A percentile compares a stretch with the other conserved stretches of the same genome.
phyloP scores from a whole-genome alignment of 2,329 filamentous ascomycete species.

The Aspergillus clavatus region DNA sequence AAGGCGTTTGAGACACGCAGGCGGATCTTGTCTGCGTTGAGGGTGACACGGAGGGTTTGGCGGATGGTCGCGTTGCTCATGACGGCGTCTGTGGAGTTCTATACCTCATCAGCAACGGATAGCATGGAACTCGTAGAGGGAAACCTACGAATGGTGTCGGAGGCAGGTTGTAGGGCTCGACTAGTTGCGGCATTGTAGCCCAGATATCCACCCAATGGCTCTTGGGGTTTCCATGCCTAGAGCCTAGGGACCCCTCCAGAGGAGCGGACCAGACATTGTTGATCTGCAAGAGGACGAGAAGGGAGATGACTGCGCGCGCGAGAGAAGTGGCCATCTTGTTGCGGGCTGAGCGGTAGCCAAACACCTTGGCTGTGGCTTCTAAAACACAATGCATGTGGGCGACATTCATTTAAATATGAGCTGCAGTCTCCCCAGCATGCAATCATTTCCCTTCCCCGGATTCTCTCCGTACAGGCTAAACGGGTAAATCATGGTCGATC shows the following conservation, averaged over 20 bases:
- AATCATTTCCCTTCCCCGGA: neutral
- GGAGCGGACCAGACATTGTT: neutral
- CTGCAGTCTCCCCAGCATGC: too few species aligned
- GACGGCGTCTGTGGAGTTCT: slow-evolving; percentile 52
- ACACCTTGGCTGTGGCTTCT: too few species aligned
- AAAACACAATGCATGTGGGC: too few species aligned
- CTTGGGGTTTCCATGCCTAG: neutral
- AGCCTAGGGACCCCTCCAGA: neutral
- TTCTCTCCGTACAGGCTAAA: neutral
- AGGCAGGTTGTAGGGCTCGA: slow-evolving; percentile 59
- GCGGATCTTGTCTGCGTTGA: slow-evolving; percentile 54
- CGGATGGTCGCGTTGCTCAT: slow-evolving; percentile 61
- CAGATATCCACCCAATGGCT: slow-evolving; percentile 58
- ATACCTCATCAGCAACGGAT: slow-evolving; percentile 13
- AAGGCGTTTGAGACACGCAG: slow-evolving; percentile 64
- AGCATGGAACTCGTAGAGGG: neutral
- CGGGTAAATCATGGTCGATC: neutral
- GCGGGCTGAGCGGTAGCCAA: too few species aligned
- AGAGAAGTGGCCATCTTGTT: neutral
- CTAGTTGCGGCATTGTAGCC: slow-evolving; percentile 63
- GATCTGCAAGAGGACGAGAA: neutral
- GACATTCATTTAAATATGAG: too few species aligned
- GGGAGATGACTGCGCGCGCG: neutral
- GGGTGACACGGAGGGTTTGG: slow-evolving; percentile 59
- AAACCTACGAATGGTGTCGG: slow-evolving; percentile 53